phyloP scores from a whole-genome alignment of 257 asterid genomes.

The Gardenia jasminoides region DNA sequence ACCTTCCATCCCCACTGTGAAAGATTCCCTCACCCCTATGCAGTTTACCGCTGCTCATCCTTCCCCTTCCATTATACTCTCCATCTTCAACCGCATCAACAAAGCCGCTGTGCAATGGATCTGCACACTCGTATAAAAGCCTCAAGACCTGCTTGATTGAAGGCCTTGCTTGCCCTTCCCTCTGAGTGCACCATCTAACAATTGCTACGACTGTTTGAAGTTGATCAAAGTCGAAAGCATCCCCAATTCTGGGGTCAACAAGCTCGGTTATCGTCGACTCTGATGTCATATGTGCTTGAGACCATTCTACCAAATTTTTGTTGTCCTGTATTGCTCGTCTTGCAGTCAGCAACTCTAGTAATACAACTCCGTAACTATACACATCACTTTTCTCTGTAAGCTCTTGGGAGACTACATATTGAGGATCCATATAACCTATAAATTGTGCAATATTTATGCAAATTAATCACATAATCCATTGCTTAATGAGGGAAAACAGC shows the following conservation, averaged over 20 bases:
- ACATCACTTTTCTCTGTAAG: slow-evolving; percentile 91
- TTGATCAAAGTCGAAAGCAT: slow-evolving; percentile 68
- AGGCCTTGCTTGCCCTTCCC: slow-evolving; percentile 79
- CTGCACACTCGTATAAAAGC: slow-evolving; percentile 73
- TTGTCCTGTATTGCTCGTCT: slow-evolving; percentile 81
- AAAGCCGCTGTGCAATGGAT: slow-evolving; percentile 67
- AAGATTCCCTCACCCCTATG: slow-evolving; percentile 31
- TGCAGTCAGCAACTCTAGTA: slow-evolving; percentile 68
- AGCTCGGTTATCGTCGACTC: slow-evolving; percentile 62
- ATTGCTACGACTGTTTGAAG: slow-evolving; percentile 56
- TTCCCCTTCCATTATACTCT: slow-evolving; percentile 48
- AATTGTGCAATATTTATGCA: slow-evolving; percentile 13
- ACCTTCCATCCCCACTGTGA: slow-evolving; percentile 62
- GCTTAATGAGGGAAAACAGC: background rate
- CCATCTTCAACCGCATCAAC: slow-evolving; percentile 75
- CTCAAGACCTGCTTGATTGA: slow-evolving; percentile 87
- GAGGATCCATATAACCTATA: slow-evolving; percentile 91
- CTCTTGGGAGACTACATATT: slow-evolving; percentile 75
- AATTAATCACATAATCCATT: background rate
- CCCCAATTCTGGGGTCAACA: slow-evolving; percentile 64
- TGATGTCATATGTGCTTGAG: slow-evolving; percentile 44
- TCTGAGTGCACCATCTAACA: slow-evolving; percentile 76
- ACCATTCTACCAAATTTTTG: slow-evolving; percentile 83
- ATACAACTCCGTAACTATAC: slow-evolving; percentile 80
- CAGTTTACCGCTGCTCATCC: slow-evolving; percentile 55